Percentiles rank a stretch among this genome's conserved stretches.
These are phyloP conservation scores for Cordyceps cateniannulata DNA, from an alignment of 2,329 filamentous ascomycete species.

Conservation along the genomic window DNA sequence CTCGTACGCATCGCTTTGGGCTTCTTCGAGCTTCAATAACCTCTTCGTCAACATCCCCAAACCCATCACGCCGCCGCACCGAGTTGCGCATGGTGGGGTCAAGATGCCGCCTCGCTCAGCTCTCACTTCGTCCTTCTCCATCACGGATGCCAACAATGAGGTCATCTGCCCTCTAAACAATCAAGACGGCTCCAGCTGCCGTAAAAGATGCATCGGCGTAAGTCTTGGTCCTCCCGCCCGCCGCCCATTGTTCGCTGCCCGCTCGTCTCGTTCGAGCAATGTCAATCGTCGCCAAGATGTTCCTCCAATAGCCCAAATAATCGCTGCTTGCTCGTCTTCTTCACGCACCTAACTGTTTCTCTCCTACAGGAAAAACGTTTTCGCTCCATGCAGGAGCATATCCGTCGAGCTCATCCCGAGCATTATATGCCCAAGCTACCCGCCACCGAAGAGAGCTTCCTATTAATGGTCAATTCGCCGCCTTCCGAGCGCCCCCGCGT, in stretches of 20 bases:
- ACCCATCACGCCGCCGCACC: slow-evolving; percentile 4
- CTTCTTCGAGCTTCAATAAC: background rate
- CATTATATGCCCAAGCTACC: slow-evolving; percentile 97
- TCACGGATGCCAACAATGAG: slow-evolving; percentile 88
- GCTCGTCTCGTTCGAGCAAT: background rate
- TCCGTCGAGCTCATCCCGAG: slow-evolving; percentile 91
- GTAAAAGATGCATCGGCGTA: slow-evolving; percentile 96
- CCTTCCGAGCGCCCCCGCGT: slow-evolving; percentile 59
- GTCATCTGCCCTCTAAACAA: slow-evolving; percentile 94
- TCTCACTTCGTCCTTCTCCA: slow-evolving; percentile 83
- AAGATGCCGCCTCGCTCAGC: slow-evolving; percentile 85
- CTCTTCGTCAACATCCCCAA: background rate
- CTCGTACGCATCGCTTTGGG: background rate
- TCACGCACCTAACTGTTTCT: slow-evolving; percentile 15
- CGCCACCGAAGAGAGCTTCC: slow-evolving; percentile 95
- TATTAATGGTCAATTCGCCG: slow-evolving; percentile 89
- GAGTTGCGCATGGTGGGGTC: slow-evolving; percentile 48
- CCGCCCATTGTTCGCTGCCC: background rate
- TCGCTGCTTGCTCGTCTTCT: background rate
- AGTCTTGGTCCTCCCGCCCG: slow-evolving; percentile 41
- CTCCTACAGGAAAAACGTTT: slow-evolving; percentile 73
- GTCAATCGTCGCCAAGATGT: background rate
- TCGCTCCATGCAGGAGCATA: slow-evolving; percentile 99
- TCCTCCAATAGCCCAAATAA: background rate
- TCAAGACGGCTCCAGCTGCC: slow-evolving; percentile 92